phyloP scores from a whole-genome alignment of 2,329 filamentous ascomycete genomes.

The Aspergillus pseudoterreus region DNA sequence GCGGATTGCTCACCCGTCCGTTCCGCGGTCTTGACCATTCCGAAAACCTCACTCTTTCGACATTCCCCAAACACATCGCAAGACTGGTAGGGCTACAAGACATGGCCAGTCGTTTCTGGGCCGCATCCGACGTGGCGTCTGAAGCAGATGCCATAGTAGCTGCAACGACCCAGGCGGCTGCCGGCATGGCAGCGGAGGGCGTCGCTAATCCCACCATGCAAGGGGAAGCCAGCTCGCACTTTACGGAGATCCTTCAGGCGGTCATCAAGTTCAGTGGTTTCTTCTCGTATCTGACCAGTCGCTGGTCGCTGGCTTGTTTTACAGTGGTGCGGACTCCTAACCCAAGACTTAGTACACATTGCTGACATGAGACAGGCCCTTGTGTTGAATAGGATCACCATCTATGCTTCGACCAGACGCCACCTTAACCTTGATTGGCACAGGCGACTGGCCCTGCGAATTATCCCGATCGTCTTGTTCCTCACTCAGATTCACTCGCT shows the following conservation, averaged over 20 bases:
- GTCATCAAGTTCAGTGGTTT: conserved; percentile 74
- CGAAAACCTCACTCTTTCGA: conserved; percentile 33
- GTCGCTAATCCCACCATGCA: conserved; percentile 30
- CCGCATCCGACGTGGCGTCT: conserved; percentile 17
- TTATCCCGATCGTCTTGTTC: conserved; percentile 68
- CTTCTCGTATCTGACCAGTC: conserved; percentile 85
- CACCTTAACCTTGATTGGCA: conserved; percentile 73
- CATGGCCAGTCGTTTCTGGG: conserved; percentile 23
- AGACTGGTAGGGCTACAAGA: conserved; percentile 26
- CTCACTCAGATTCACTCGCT: conserved; percentile 64
- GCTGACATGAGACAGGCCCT: conserved; percentile 56
- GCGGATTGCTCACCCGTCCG: conserved; percentile 33
- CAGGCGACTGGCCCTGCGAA: conserved; percentile 65
- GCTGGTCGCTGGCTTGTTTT: conserved; percentile 87
- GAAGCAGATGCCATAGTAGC: conserved; percentile 39
- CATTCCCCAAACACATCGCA: conserved; percentile 31
- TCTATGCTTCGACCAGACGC: conserved; percentile 85
- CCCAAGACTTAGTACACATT: conserved; percentile 1
- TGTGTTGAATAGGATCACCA: conserved; percentile 83
- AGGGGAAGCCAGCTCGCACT: conserved; percentile 30
- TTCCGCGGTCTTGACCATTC: conserved; percentile 35
- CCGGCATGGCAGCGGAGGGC: conserved; percentile 29
- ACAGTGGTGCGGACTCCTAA: conserved; percentile 56
- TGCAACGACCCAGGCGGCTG: conserved; percentile 34
- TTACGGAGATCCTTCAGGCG: conserved; percentile 47